Conservation (phyloP, 768 basidiomycete genomes). For the Tylopilus felleus region DNA sequence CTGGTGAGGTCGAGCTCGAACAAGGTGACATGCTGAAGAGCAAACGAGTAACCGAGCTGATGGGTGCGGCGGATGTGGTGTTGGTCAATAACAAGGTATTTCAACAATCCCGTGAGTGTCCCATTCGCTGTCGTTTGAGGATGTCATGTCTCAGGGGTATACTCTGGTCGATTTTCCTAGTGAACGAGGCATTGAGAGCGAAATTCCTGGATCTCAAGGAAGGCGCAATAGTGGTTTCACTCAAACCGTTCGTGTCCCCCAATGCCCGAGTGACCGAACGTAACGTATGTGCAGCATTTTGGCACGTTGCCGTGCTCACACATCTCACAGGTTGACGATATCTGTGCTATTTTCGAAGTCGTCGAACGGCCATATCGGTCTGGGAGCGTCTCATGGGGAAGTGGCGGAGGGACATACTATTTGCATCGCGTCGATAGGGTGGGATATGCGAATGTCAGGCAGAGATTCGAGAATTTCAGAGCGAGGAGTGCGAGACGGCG, state of each 20-base stretch:
- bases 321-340: slow-evolving; percentile 60
- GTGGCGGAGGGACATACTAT: slow-evolving; percentile 66
- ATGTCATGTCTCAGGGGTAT: background rate
- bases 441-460: slow-evolving; percentile 59
- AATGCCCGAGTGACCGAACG: slow-evolving; percentile 79
- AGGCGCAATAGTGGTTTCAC: slow-evolving; percentile 83
- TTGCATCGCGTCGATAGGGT: slow-evolving; percentile 73
- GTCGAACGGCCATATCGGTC: slow-evolving; percentile 62
- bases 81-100: slow-evolving; percentile 89
- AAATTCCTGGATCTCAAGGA: slow-evolving; percentile 95
- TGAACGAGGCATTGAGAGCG: slow-evolving; percentile 83
- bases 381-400: slow-evolving; percentile 82
- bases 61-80: slow-evolving; percentile 85
- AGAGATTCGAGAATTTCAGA: slow-evolving; percentile 51
- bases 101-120: slow-evolving; percentile 59
- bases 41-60: slow-evolving; percentile 59
- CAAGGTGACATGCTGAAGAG: slow-evolving; percentile 85
- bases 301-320: background rate
- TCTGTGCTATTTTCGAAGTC: slow-evolving; percentile 79
- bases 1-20: slow-evolving; percentile 74
- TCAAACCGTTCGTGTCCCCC: slow-evolving; percentile 80
- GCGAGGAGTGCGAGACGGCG: slow-evolving; percentile 30
- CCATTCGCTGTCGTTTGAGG: background rate
- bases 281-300: slow-evolving; percentile 51
- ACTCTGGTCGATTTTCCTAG: slow-evolving; percentile 34